Evolutionary conservation across 805 yeast genomes (phyloP), one percentile per base, ranked within the genome.

Genomic region (Nakazawaea sp.): DNA sequence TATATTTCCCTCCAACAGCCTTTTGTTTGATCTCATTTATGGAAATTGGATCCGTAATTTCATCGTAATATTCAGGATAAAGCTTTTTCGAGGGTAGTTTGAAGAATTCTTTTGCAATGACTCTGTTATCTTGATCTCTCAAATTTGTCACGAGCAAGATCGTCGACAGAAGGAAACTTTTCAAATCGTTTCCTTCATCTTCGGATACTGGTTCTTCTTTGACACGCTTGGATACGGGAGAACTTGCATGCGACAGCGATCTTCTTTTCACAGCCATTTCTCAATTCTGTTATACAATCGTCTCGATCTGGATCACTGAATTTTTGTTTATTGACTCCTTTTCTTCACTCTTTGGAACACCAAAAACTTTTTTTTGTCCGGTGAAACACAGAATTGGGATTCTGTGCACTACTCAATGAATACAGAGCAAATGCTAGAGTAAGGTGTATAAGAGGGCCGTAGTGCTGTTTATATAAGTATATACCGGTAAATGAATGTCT

Each of bases 11-110:
- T 8, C 56, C 48, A 9, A 59, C 56, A 30, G 73, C 50, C 40
- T 71, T 73, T 41, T 57, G 60, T 42, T 68, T 68, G 41, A 86
- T 77, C 56, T 83, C 90, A 39, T 72, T 67, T 10, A 86, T 55
- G 0, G 95, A 80, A 3, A 83, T 74, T 2, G 95, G 95, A 17
- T 60, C 59, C 36, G 64, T 59, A 31, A 85, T 76, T 38, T 76
- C 62, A 40, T 73, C 70, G 53, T 80, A 85, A 55, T 87, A 88
- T 52, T 86, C 94, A 0, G 96, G 88, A 51, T 83, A 86, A 32
- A 73, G 58, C 52, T 80, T 78, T 46, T 78, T 75, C 18, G 82
- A 70, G 6, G 96, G 96, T 27, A 87, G 65, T 46, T 75, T 78
- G 43, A 78, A 55, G 58, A 88, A 87, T 55, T 75, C 73, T 45